phyloP scores from a whole-genome alignment of 345 rosid species.

The Eucalyptus marginata region DNA sequence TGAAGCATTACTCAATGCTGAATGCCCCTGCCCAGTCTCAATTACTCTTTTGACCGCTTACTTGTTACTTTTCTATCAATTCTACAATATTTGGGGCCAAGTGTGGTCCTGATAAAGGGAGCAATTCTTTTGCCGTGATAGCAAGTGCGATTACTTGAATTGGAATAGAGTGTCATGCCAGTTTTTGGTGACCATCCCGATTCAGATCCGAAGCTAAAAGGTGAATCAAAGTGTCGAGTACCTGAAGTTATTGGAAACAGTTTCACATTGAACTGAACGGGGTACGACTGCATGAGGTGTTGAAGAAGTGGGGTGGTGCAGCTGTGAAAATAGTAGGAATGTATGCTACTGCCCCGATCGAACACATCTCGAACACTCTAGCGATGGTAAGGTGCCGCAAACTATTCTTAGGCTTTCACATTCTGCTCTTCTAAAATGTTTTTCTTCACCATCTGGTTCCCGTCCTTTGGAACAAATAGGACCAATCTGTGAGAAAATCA shows the following conservation, averaged over 20 bases:
- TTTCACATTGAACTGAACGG: constrained; percentile 7
- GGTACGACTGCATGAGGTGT: not conserved
- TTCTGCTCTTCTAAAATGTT: not conserved
- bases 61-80: not conserved
- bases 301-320: constrained; percentile 8
- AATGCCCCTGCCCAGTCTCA: not conserved
- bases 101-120: not conserved
- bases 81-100: not conserved
- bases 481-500: not conserved
- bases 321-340: not conserved
- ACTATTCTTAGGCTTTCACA: not conserved
- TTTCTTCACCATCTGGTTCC: not conserved
- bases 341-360: constrained; percentile 8
- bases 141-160: not conserved
- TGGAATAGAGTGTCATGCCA: not conserved
- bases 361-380: not conserved
- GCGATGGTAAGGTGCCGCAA: not conserved
- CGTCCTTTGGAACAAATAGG: not conserved
- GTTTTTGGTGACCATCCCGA: not conserved
- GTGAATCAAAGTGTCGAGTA: not conserved
- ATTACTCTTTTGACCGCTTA: constrained; percentile 9
- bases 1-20: not conserved
- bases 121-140: not conserved
- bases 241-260: not conserved
- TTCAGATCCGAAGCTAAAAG: not conserved